Evolutionary conservation across 768 basidiomycete genomes (phyloP).

Genomic region (Kwoniella dejecticola): DNA sequence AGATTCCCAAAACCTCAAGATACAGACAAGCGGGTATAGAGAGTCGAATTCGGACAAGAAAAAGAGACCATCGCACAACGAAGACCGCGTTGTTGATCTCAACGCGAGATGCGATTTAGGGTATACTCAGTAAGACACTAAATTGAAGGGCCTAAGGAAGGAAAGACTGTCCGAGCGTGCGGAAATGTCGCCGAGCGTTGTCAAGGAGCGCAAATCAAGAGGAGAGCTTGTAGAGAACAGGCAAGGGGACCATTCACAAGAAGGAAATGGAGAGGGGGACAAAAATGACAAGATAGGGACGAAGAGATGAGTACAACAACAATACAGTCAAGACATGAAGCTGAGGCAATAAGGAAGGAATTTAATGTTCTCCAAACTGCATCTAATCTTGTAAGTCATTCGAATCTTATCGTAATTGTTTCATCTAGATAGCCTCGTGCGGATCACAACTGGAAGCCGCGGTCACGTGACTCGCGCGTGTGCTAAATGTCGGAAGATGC

Average conservation of each 20-base stretch:
- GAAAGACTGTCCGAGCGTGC: slow-evolving; percentile 3
- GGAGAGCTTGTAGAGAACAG: background rate
- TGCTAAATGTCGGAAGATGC: background rate
- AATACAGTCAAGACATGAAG: no score
- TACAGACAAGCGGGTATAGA: background rate
- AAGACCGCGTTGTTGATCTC: background rate
- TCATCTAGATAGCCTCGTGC: slow-evolving; percentile 7
- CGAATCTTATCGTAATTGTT: background rate
- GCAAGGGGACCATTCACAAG: no score
- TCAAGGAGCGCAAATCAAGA: background rate
- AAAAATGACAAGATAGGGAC: no score
- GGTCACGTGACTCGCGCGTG: background rate
- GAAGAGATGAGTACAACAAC: no score
- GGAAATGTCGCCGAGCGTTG: background rate
- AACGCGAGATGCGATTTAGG: background rate
- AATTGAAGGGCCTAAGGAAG: slow-evolving; percentile 1
- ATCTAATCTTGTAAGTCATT: no score
- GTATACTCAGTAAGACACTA: background rate
- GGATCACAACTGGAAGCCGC: background rate
- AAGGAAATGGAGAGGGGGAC: background rate
- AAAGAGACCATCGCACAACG: background rate
- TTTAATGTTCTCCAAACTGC: no score
- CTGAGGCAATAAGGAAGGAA: no score
- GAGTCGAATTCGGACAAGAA: background rate
- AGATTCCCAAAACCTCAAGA: background rate